Evolutionary conservation across 345 rosid genomes (phyloP).

Genomic region (Isatis tinctoria): DNA sequence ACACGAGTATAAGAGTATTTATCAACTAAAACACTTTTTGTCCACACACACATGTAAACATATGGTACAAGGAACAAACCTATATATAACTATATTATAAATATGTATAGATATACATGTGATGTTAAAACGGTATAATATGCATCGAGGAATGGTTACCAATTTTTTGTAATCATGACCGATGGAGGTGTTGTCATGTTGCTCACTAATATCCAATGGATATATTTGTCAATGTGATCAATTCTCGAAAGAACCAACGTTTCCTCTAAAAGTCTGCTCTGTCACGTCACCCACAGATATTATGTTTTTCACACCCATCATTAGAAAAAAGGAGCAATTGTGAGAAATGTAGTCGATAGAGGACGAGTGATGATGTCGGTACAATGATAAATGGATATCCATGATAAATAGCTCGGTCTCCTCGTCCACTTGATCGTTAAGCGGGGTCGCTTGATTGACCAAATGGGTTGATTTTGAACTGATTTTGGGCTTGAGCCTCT

Average conservation of each 20-base stretch:
- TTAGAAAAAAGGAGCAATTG: not conserved
- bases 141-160: not conserved
- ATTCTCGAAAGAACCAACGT: slow-evolving; percentile 2
- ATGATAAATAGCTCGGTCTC: no score
- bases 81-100: no score
- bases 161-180: not conserved
- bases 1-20: not conserved
- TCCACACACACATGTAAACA: not conserved
- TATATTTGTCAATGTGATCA: not conserved
- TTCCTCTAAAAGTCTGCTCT: not conserved
- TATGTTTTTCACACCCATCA: not conserved
- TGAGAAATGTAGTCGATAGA: not conserved
- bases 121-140: not conserved
- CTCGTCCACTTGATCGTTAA: no score
- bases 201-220: not conserved
- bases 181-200: not conserved
- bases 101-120: no score
- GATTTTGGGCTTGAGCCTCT: no score
- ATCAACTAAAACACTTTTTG: not conserved
- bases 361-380: not conserved
- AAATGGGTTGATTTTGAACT: no score
- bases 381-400: not conserved
- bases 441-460: no score
- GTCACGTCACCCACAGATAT: not conserved
- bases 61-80: no score